Evolutionary conservation across 2,329 filamentous ascomycete genomes (phyloP), one percentile per base, ranked within the genome.

Genomic region (Fonsecaea multimorphosa): DNA sequence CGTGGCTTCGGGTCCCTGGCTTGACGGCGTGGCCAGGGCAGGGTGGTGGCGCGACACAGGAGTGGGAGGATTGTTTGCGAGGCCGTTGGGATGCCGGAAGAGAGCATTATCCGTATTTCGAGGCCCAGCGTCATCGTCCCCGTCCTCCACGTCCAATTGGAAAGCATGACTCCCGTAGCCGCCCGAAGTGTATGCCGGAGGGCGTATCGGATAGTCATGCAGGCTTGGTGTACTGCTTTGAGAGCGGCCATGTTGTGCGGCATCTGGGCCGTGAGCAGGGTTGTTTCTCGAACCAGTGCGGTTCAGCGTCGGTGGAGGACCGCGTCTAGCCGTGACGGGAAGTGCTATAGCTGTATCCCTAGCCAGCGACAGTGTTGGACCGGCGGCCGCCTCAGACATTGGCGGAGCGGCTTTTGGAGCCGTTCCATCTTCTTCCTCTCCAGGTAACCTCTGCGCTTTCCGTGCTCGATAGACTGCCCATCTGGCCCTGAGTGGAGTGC

Each of bases 1-100:
- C 9, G 16, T 16, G 8, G 32, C 16, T 12, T 58, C 29, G 36
- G 32, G n/a, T 32, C 4, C 3, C 27, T 36, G 16, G 57, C 24
- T 60, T 8, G 36, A 11, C 46, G 11, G 32, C 11, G 46, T 9
- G n/a, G n/a, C n/a, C 38, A 12, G 38, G n/a, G n/a, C n/a, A 22
- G 19, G 49, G 49, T 54, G 52, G 4, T 55, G 46, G 22, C 14
- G 16, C 19, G 44, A 38, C 3, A 56, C 9, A 4, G 57, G 34
- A 4, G 61, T 67, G 14, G 65, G 65, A 11, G 65, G 65, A 38
- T 65, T 64, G 49, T 61, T 62, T 4, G 46, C 55, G 34, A 67
- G 55, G 4, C 58, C 65, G 32, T 49, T 63, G 11, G 65, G 65
- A 53, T 67, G 65, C 14, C 58, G 16, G 3, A 32, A 51, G 4